Percentiles rank a stretch among this genome's conserved stretches.
Conservation (phyloP, 352 stramenopile species). For the Phytophthora pisi region DNA sequence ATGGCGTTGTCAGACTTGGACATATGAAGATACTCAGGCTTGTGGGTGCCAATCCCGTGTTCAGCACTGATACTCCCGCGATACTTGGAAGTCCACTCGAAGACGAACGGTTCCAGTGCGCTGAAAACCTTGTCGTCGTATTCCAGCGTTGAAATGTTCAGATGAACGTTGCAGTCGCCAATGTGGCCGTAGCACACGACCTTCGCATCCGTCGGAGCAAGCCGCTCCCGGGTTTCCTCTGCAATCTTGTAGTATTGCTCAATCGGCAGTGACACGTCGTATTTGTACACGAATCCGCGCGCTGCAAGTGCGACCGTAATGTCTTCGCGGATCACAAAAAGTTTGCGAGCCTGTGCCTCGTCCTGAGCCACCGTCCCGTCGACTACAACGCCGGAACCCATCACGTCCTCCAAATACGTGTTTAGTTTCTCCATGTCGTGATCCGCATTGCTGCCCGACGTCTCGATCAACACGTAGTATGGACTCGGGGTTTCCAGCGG, state of each 20-base stretch:
- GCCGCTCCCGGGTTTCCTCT: constrained; percentile 66
- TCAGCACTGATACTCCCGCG: constrained; percentile 97
- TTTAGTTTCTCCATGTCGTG: constrained; percentile 94
- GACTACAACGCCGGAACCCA: constrained; percentile 64
- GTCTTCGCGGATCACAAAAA: constrained; percentile 95
- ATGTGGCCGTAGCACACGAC: constrained; percentile 95
- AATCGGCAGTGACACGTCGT: constrained; percentile 96
- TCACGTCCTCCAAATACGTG: constrained; percentile 75
- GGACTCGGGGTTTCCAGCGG: constrained; percentile 59
- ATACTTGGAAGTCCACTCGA: constrained; percentile 83
- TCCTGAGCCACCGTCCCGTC: constrained; percentile 94
- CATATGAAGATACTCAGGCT: constrained; percentile 86
- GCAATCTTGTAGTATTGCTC: constrained; percentile 92
- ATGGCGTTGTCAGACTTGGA: constrained; percentile 88
- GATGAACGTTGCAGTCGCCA: constrained; percentile 96
- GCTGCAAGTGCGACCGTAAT: constrained; percentile 88
- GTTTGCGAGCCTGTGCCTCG: constrained; percentile 81
- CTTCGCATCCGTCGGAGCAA: constrained; percentile 52
- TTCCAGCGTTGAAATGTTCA: constrained; percentile 92
- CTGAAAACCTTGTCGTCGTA: constrained; percentile 73
- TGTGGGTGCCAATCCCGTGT: constrained; percentile 96
- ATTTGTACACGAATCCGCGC: constrained; percentile 44
- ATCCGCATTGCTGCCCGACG: constrained; percentile 84
- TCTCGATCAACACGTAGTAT: constrained; percentile 96
- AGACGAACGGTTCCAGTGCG: constrained; percentile 76